Conservation (phyloP, 345 rosid genomes). For the Hypericum androsaemum region DNA sequence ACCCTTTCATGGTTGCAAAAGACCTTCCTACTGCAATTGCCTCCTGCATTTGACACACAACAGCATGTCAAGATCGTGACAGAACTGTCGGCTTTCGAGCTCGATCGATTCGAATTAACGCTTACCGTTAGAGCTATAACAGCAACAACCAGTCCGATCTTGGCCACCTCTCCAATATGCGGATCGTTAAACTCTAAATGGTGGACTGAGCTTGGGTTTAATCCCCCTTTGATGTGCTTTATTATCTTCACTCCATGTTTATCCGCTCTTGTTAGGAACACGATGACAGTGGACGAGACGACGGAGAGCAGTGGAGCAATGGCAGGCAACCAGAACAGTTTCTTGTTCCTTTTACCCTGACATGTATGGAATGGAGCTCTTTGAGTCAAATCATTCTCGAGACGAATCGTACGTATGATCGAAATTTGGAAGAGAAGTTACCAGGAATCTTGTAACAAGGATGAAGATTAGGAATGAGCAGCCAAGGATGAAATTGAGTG, state of each 20-base stretch:
- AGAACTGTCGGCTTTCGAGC: not conserved
- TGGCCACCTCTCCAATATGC: conserved; percentile 54
- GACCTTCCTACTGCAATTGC: conserved; percentile 85
- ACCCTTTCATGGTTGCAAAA: conserved; percentile 70
- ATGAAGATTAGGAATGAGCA: conserved; percentile 53
- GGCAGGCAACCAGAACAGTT: conserved; percentile 81
- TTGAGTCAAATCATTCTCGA: no score
- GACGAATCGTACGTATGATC: no score
- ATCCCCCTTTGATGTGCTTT: conserved; percentile 65
- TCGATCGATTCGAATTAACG: not conserved
- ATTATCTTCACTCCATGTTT: conserved; percentile 71
- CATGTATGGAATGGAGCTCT: not conserved
- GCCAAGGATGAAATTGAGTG: conserved; percentile 43
- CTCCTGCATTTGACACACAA: conserved; percentile 34
- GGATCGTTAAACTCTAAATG: conserved; percentile 47
- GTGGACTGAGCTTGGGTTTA: conserved; percentile 65
- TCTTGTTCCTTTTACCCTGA: conserved; percentile 63
- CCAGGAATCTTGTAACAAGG: conserved; percentile 52
- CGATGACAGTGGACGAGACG: conserved; percentile 52
- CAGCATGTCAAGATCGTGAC: not conserved
- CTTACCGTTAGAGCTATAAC: conserved; percentile 64
- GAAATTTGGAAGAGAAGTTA: conserved; percentile 22
- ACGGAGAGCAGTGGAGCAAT: conserved; percentile 78
- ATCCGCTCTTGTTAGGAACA: conserved; percentile 72
- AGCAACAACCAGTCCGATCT: conserved; percentile 54